Conservation (phyloP, 352 stramenopile species). For the Pythium sukuiense region DNA sequence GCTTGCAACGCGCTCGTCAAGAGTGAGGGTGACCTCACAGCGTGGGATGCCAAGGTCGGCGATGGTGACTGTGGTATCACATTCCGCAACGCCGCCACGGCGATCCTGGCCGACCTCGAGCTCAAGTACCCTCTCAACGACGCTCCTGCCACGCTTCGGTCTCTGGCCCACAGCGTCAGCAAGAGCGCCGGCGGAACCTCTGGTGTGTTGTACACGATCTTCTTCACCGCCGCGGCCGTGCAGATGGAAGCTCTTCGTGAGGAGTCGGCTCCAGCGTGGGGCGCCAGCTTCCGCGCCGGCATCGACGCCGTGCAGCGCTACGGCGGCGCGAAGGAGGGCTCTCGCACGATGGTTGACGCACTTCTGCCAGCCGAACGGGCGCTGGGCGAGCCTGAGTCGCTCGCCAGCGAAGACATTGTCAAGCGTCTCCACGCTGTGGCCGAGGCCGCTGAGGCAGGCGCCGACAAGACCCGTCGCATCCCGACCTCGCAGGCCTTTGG, state of each 20-base stretch:
- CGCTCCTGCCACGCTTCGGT: slow-evolving; percentile 50
- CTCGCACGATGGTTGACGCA: slow-evolving; percentile 97
- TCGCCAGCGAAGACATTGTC: slow-evolving; percentile 22
- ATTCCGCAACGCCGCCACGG: slow-evolving; percentile 91
- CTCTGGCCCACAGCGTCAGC: slow-evolving; percentile 61
- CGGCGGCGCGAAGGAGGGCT: slow-evolving; percentile 92
- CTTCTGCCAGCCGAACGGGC: slow-evolving; percentile 86
- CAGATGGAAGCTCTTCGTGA: slow-evolving; percentile 48
- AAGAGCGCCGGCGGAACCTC: slow-evolving; percentile 93
- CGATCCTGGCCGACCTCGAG: slow-evolving; percentile 72
- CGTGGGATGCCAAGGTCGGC: slow-evolving; percentile 95
- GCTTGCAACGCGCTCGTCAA: slow-evolving; percentile 84
- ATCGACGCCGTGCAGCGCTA: slow-evolving; percentile 88
- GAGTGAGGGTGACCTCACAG: slow-evolving; percentile 90
- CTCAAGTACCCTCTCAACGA: slow-evolving; percentile 65
- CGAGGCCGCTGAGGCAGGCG: slow-evolving; percentile 78
- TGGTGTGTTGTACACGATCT: slow-evolving; percentile 94
- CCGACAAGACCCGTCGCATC: slow-evolving; percentile 91
- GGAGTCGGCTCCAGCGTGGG: slow-evolving; percentile 40
- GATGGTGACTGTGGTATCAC: slow-evolving; percentile 97
- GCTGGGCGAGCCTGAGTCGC: slow-evolving; percentile 29
- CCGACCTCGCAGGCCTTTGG: slow-evolving; percentile 69
- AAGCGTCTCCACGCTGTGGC: slow-evolving; percentile 54
- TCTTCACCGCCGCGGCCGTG: slow-evolving; percentile 74
- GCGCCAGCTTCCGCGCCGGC: slow-evolving; percentile 65